phyloP scores from a whole-genome alignment of 805 yeast species.

The Hanseniaspora vineae region DNA sequence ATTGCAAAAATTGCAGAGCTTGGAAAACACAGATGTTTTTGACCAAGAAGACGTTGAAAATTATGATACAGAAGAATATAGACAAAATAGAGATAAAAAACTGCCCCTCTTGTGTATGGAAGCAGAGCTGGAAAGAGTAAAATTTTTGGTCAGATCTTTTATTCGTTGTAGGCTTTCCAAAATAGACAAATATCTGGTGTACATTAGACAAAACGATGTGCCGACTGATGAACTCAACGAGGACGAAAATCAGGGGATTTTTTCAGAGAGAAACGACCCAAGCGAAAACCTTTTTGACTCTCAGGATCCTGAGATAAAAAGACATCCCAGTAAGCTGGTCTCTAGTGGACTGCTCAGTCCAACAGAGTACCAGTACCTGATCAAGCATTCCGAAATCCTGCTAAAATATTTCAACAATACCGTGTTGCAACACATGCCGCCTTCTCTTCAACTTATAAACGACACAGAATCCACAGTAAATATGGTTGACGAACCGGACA shows the following conservation, averaged over 20 bases:
- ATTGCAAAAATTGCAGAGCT: neutral
- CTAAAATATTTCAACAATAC: constrained; percentile 53
- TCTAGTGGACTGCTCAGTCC: constrained; percentile 30
- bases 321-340: constrained; percentile 14
- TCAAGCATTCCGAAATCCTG: constrained; percentile 50
- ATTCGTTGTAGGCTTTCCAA: constrained; percentile 64
- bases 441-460: constrained; percentile 55
- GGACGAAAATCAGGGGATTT: neutral
- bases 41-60: neutral
- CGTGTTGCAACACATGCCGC: constrained; percentile 58
- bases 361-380: constrained; percentile 56
- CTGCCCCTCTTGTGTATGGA: constrained; percentile 75
- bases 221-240: neutral
- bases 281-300: constrained; percentile 4
- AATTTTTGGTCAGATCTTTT: constrained; percentile 69
- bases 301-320: constrained; percentile 21
- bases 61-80: constrained; percentile 4
- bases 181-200: constrained; percentile 57
- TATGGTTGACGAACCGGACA: constrained; percentile 73
- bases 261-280: neutral
- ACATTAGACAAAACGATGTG: constrained; percentile 23
- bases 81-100: constrained; percentile 42
- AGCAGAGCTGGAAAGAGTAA: constrained; percentile 79
- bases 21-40: neutral
- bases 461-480: constrained; percentile 54